phyloP scores from a whole-genome alignment of 2,329 filamentous ascomycete species.

The Cercospora sp. region DNA sequence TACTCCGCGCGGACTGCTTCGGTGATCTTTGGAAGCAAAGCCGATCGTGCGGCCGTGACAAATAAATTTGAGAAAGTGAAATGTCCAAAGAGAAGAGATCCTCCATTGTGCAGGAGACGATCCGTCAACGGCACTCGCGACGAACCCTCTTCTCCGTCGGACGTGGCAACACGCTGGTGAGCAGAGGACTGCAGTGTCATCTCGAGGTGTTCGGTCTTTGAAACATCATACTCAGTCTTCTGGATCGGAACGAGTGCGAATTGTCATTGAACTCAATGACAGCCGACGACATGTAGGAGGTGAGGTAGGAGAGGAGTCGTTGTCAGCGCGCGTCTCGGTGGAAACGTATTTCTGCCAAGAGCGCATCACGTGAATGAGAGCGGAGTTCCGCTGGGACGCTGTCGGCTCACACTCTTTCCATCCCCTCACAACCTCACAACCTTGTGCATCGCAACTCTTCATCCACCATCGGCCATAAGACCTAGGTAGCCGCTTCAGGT shows the following conservation, averaged over 20 bases:
- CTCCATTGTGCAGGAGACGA: not conserved
- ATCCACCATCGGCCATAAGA: not conserved
- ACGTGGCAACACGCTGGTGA: not conserved
- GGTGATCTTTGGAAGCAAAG: not conserved
- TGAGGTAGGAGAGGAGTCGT: not conserved
- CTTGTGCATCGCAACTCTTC: not conserved
- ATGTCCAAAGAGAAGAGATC: not conserved
- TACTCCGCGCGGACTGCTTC: not conserved
- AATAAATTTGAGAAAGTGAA: not conserved
- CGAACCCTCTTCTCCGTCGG: not conserved
- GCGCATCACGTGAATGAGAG: not conserved
- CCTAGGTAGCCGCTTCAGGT: not conserved
- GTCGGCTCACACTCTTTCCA: not conserved
- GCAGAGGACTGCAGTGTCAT: not conserved
- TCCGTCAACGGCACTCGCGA: not conserved
- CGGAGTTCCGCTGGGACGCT: not conserved
- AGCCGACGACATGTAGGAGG: not conserved
- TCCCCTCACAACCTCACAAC: not conserved
- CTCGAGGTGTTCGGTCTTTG: not conserved
- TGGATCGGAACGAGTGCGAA: not conserved
- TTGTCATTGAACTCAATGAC: not conserved
- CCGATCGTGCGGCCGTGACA: not conserved
- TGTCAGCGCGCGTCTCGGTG: not conserved
- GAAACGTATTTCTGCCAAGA: not conserved
- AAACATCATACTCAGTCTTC: not conserved